phyloP scores from a whole-genome alignment of 225 moss, liverwort and hornwort species.

The Lunularia cruciata region DNA sequence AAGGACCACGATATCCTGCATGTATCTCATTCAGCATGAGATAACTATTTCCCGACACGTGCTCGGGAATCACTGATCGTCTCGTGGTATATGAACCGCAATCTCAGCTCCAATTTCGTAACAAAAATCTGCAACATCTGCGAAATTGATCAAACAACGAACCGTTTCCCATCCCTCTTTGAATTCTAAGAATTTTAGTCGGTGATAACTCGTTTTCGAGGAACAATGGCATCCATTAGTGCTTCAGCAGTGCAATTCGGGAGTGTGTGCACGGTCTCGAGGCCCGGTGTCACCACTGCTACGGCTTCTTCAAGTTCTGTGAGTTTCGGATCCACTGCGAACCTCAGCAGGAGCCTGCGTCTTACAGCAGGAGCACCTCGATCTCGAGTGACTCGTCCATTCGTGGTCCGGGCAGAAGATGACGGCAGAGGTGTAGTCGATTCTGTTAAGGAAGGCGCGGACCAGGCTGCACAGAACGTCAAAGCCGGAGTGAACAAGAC shows the following conservation, averaged over 20 bases:
- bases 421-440: constrained; percentile 2
- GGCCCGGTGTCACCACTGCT: not conserved
- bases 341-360: not conserved
- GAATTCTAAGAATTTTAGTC: no score
- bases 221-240: not conserved
- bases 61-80: no score
- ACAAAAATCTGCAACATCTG: no score
- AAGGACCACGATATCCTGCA: no score
- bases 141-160: no score
- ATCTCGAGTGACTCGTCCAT: not conserved
- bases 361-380: not conserved
- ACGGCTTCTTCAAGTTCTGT: not conserved
- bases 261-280: not conserved
- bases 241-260: not conserved
- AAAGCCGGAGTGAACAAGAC: not conserved
- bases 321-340: not conserved
- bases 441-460: not conserved
- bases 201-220: no score
- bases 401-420: constrained; percentile 1
- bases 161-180: no score
- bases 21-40: no score
- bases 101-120: no score
- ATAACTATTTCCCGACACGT: no score
- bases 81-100: no score
- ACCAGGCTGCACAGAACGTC: constrained; percentile 1